phyloP scores from a whole-genome alignment of 495 filamentous ascomycete species.

The Neurospora sp. region DNA sequence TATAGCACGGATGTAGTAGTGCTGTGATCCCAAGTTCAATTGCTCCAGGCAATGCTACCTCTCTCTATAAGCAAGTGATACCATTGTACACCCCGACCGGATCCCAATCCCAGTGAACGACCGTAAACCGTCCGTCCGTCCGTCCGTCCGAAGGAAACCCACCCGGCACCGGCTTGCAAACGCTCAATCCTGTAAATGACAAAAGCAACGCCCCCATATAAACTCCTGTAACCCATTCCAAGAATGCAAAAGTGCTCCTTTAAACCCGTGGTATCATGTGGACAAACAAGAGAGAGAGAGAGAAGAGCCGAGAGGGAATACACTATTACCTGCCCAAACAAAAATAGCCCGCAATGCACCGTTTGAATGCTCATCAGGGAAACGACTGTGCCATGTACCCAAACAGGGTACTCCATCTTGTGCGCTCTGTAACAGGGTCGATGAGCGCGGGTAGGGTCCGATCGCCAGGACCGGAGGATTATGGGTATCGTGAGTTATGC shows the following conservation, averaged over 20 bases:
- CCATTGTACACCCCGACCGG: background rate
- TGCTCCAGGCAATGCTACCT: background rate
- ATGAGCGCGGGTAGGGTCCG: background rate
- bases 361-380: background rate
- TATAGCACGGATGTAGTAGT: background rate
- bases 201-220: background rate
- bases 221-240: background rate
- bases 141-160: background rate
- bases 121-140: background rate
- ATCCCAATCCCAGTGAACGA: background rate
- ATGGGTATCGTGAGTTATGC: background rate
- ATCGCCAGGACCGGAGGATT: background rate
- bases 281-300: background rate
- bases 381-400: background rate
- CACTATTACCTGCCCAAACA: background rate
- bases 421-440: background rate
- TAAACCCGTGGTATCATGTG: background rate
- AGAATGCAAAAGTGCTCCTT: background rate
- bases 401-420: background rate
- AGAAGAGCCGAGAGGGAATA: background rate
- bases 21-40: background rate
- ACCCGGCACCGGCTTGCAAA: background rate
- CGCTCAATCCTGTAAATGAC: background rate
- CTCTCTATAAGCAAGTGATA: background rate
- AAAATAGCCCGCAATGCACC: background rate